Base-by-base conservation (phyloP, 805 yeast genomes). In the Lipomyces orientalis region DNA sequence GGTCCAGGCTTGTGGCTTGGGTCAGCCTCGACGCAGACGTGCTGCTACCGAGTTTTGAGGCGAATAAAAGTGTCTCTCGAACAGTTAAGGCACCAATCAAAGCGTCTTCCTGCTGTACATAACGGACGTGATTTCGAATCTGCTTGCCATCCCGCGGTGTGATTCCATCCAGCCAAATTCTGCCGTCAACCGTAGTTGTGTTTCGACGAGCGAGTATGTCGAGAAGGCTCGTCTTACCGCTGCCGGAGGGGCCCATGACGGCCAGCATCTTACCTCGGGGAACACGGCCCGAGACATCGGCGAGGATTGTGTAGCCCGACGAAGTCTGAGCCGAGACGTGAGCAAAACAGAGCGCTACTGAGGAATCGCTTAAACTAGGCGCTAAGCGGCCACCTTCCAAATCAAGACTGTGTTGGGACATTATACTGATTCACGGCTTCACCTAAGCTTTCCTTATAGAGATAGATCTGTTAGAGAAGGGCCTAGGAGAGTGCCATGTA, bases 171-270 rank as follows among this genome's bases (percentile, higher is more conserved):
- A 62, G 89, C 75, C 85, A 85, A 49, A 87, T 88, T 72, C 85
- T 78, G 82, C 85, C 83, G 54, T 83, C 85, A 71, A 89, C 89
- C 35, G 87, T 82, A 60, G 86, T 81, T 43, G 84, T 84, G 76
- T 90, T 90, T 76, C 89, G 79, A 72, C 84, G 85, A 56, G 88
- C 84, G 65, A 85, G 77, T 25, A 82, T 82, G 75, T 86, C 86
- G 71, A 86, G 79, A 63, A 86, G 76, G 10, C 88, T 86, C 10
- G 88, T 86, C 72, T 86, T 86, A 74, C 89, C 88, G 35, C 88
- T 88, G 75, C 88, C 88, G n/a, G 88, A 85, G 59, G 85, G 87
- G 71, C 88, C 88, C 87, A 86, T 85, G 35, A 86, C 76, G 12
- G 84, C 86, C 33, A 67, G 25, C 39, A 54, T 31, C 29, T 67